phyloP scores from a whole-genome alignment of 306 rosid species.

The Fragaria ananassa region DNA sequence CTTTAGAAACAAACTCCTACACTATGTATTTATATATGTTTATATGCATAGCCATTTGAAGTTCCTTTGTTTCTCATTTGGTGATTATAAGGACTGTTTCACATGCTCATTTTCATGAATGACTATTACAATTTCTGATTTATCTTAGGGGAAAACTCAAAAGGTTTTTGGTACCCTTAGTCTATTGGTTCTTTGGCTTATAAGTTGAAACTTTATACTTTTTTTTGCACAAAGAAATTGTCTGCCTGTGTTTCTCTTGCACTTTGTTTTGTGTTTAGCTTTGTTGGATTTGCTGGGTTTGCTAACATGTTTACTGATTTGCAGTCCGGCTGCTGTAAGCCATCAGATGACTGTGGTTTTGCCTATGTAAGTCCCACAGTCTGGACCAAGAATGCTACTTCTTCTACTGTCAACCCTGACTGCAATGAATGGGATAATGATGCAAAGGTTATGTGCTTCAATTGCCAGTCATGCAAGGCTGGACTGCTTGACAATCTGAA shows the following conservation, averaged over 20 bases:
- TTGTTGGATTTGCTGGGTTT: background rate
- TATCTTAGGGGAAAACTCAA: background rate
- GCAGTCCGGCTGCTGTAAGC: constrained; percentile 94
- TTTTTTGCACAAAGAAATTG: background rate
- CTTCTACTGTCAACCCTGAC: constrained; percentile 28
- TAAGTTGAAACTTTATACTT: background rate
- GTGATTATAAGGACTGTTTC: background rate
- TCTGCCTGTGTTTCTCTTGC: background rate
- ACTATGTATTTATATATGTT: background rate
- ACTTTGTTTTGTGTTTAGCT: background rate
- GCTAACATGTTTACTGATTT: constrained; percentile 11
- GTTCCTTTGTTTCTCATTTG: background rate
- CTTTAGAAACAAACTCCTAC: background rate
- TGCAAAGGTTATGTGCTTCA: constrained; percentile 44
- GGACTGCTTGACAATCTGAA: constrained; percentile 69
- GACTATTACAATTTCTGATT: background rate
- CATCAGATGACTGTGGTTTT: constrained; percentile 50
- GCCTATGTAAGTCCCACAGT: constrained; percentile 31
- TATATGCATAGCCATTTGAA: background rate
- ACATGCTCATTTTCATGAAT: background rate
- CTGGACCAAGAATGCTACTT: constrained; percentile 31
- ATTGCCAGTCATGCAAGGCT: constrained; percentile 80
- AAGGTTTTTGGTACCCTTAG: background rate
- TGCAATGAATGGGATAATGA: constrained; percentile 56
- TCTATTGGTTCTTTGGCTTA: background rate